Evolutionary conservation across 2,329 filamentous ascomycete genomes (phyloP), one percentile per base, ranked within the genome.

Genomic region (Exophiala phaeomuriformis): DNA sequence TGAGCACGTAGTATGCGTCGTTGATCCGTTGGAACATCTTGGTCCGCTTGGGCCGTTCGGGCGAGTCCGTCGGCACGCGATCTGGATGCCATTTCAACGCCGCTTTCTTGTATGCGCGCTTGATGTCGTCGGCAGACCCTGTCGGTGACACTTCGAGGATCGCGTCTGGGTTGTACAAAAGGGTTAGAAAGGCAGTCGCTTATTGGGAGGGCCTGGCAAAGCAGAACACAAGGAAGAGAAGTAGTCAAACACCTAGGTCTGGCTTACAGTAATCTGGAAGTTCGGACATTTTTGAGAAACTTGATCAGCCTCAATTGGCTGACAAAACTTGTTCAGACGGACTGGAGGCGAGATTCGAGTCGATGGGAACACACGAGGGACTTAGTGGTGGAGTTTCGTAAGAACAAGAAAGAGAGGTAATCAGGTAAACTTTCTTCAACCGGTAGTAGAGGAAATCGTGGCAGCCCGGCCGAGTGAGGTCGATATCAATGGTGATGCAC

Each of bases 61-160:
- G 88, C 3, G 89, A 91, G 71, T 90, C 83, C 61, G 80, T 74
- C 30, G 90, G 79, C 39, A 98, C 89, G 55, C 93, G 87, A 69
- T 98, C 93, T 1, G 91, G 91, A 69, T 97, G 91, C 60, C 88
- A 90, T 72, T 93, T 95, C 43, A 97, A 77, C 3, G 91, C 91
- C 64, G 88, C 87, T 67, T 86, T 85, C 70, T 98, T 98, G 77
- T 97, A 98, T 47, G 90, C 93, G 77, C 88, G 86, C 64, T 91
- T 86, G 67, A 98, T 85, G 68, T 97, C 86, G 65, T 90, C 83
- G 55, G 84, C 81, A 0, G 83, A 86, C 33, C 91, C 90, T 62
- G 79, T 85, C 35, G 88, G 79, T 48, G 83, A 68, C 56, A 95
- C 71, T 59, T 85, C 85, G 47, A 95, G 83, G 60, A 86, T 79